Conservation (phyloP, 495 filamentous ascomycete species). For the Staphylotrichum tortipilum region DNA sequence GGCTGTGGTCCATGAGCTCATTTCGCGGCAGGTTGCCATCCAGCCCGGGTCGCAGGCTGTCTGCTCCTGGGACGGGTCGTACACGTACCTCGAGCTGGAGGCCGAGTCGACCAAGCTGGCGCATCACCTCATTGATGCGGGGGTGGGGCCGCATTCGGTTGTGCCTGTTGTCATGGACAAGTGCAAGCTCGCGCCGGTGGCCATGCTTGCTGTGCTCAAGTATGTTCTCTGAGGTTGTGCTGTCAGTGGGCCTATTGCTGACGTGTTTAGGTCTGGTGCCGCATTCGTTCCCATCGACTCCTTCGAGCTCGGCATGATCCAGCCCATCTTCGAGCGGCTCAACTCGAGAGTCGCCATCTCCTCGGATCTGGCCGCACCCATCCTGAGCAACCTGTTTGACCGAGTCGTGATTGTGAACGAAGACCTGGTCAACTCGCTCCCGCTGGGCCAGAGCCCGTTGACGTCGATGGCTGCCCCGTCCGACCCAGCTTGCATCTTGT, state of each 20-base stretch:
- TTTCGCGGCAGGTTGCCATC: constrained; percentile 23
- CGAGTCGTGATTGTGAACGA: constrained; percentile 29
- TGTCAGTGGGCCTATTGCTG: background rate
- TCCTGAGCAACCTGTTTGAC: constrained; percentile 30
- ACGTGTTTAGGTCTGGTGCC: constrained; percentile 28
- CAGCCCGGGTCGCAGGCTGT: constrained; percentile 35
- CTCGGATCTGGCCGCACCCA: constrained; percentile 28
- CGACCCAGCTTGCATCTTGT: constrained; percentile 38
- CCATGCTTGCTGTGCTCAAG: constrained; percentile 41
- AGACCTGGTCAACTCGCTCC: constrained; percentile 18
- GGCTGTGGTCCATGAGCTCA: constrained; percentile 28
- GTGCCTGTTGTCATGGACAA: constrained; percentile 42
- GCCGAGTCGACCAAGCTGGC: constrained; percentile 31
- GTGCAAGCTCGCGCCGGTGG: constrained; percentile 35
- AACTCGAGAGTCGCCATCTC: constrained; percentile 32
- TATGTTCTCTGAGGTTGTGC: constrained; percentile 15
- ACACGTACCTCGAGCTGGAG: constrained; percentile 35
- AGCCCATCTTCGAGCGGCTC: constrained; percentile 33
- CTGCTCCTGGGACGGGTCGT: constrained; percentile 37
- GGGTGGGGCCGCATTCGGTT: constrained; percentile 33
- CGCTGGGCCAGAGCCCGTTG: constrained; percentile 21
- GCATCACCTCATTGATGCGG: constrained; percentile 33
- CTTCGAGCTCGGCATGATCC: constrained; percentile 31
- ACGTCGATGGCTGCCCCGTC: constrained; percentile 30
- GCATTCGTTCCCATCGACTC: constrained; percentile 38